Percentiles rank a stretch among this genome's conserved stretches.
Evolutionary conservation across 192 early-diverging fungal genomes (phyloP).

Genomic region (Podila clonocystis): DNA sequence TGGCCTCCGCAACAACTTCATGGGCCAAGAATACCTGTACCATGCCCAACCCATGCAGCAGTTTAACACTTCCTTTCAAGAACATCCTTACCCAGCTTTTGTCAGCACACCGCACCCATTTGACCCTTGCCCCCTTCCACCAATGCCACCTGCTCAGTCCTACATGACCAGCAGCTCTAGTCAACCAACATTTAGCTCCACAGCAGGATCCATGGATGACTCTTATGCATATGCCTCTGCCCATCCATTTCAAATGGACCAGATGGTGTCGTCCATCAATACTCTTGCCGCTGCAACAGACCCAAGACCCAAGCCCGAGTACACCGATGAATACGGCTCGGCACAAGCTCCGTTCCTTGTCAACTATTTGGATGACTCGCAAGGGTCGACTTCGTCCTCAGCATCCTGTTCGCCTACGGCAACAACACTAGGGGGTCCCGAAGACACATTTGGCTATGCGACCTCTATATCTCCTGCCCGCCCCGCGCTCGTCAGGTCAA

Average conservation of each 20-base stretch:
- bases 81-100: neutral
- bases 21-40: neutral
- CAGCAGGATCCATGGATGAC: neutral
- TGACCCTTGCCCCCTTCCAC: conserved; percentile 10
- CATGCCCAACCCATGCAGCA: conserved; percentile 1
- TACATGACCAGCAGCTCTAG: neutral
- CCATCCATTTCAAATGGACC: conserved; percentile 43
- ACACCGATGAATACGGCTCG: neutral
- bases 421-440: neutral
- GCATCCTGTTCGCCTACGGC: conserved; percentile 8
- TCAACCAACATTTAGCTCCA: neutral
- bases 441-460: neutral
- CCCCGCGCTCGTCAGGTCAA: neutral
- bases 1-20: conserved; percentile 2
- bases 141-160: neutral
- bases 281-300: conserved; percentile 23
- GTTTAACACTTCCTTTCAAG: neutral
- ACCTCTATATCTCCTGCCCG: conserved; percentile 4
- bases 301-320: conserved; percentile 4
- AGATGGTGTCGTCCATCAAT: conserved; percentile 26
- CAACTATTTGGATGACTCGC: conserved; percentile 2
- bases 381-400: neutral
- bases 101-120: conserved; percentile 1
- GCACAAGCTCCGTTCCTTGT: neutral
- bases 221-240: conserved; percentile 2